Conservation (phyloP, 495 filamentous ascomycete species). For the Hypoxylon trugodes region DNA sequence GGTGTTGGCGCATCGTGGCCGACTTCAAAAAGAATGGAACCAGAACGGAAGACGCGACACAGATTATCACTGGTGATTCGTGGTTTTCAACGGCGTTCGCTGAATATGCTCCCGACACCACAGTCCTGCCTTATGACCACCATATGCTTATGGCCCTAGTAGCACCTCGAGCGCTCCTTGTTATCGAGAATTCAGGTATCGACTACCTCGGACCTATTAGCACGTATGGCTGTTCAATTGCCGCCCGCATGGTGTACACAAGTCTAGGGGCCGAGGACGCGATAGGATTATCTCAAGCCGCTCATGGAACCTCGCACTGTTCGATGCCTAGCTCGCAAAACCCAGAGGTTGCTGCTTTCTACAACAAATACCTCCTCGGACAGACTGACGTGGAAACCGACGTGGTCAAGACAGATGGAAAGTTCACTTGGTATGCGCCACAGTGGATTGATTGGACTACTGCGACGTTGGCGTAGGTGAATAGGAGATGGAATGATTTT, state of each 20-base stretch:
- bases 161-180: conserved; percentile 50
- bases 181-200: conserved; percentile 55
- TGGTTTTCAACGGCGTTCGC: conserved; percentile 56
- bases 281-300: conserved; percentile 43
- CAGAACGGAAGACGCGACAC: conserved; percentile 50
- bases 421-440: conserved; percentile 29
- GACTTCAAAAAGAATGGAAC: conserved; percentile 51
- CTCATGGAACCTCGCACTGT: conserved; percentile 50
- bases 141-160: conserved; percentile 53
- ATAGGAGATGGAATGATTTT: too few relatives aligned
- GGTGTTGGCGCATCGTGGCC: conserved; percentile 57
- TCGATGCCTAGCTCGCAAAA: conserved; percentile 48
- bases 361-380: conserved; percentile 51
- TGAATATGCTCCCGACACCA: conserved; percentile 34
- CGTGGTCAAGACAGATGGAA: conserved; percentile 45
- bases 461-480: conserved; percentile 36
- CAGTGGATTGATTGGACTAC: conserved; percentile 48
- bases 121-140: conserved; percentile 52
- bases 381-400: conserved; percentile 37
- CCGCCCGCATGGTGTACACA: conserved; percentile 47
- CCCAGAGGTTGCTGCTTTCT: conserved; percentile 49
- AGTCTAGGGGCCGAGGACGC: conserved; percentile 40
- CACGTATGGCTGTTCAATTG: conserved; percentile 52
- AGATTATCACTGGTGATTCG: conserved; percentile 58
- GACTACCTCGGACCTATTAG: conserved; percentile 54